A percentile compares a stretch with the other conserved stretches of the same genome.
Evolutionary conservation across 176 grass and related monocot genomes (phyloP).

Genomic region (sorghum (Sorghum bicolor)): DNA sequence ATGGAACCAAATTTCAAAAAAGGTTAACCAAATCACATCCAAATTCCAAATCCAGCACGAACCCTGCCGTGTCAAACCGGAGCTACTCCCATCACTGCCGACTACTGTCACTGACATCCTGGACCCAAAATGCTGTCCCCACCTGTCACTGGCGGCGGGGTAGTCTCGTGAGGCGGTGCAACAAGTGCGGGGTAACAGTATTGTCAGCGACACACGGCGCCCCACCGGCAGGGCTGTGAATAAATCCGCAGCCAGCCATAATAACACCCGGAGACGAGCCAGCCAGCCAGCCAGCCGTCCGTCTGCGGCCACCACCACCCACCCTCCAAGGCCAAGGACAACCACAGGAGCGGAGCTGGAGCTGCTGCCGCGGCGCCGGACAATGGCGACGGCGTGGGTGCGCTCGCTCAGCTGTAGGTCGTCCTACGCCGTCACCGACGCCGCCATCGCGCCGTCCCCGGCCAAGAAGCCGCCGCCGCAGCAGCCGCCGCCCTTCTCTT

Average conservation of each 20-base stretch:
- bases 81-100: accelerated
- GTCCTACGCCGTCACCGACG: slow-evolving; percentile 50
- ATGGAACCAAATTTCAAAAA: too few species aligned
- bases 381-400: slow-evolving; percentile 73
- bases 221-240: slow-evolving; percentile 17
- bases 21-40: slow-evolving; percentile 3
- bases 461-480: background rate
- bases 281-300: too few species aligned
- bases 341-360: background rate
- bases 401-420: slow-evolving; percentile 72
- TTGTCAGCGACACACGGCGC: slow-evolving; percentile 18
- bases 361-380: background rate
- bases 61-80: background rate
- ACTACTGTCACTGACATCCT: accelerated
- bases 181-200: background rate
- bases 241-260: slow-evolving; percentile 44
- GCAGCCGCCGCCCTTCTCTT: slow-evolving; percentile 19
- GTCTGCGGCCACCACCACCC: background rate
- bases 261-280: slow-evolving; percentile 44
- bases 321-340: background rate
- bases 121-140: background rate
- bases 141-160: background rate
- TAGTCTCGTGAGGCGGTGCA: background rate
- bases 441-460: slow-evolving; percentile 31
- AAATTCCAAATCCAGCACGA: slow-evolving; percentile 23